Conservation (phyloP, 2,329 filamentous ascomycete species). For the Botrytis fabae region DNA sequence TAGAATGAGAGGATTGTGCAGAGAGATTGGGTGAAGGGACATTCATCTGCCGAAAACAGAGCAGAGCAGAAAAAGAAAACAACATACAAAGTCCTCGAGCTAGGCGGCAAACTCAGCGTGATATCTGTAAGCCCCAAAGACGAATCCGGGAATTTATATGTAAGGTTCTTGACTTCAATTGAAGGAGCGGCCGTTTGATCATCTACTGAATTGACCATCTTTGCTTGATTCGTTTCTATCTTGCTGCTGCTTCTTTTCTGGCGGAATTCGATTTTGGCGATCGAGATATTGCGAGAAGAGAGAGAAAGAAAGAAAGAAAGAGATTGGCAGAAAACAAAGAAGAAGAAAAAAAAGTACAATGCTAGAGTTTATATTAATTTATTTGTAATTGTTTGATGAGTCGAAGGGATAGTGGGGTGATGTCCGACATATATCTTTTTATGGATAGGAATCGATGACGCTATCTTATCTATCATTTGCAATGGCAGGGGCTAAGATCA, state of each 20-base stretch:
- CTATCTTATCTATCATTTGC: neutral
- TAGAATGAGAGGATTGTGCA: neutral
- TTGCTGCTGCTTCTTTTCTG: neutral
- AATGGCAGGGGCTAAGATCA: neutral
- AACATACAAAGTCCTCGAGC: constrained; percentile 66
- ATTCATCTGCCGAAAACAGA: neutral
- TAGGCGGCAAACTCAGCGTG: constrained; percentile 54
- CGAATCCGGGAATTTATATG: constrained; percentile 86
- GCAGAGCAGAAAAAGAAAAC: neutral
- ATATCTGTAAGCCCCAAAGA: constrained; percentile 76
- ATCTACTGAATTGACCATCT: constrained; percentile 18
- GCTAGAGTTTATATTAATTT: neutral
- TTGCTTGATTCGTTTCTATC: neutral
- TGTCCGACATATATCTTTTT: neutral
- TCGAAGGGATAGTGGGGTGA: neutral
- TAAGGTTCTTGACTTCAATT: constrained; percentile 74
- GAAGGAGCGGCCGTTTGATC: constrained; percentile 35
- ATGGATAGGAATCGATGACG: constrained; percentile 2
- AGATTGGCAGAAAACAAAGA: neutral
- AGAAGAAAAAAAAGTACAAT: neutral
- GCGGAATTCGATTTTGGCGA: neutral
- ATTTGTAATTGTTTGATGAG: neutral
- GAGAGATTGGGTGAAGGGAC: neutral
- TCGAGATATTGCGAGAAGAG: neutral
- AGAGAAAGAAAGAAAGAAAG: too few species aligned